Evolutionary conservation across 768 basidiomycete genomes (phyloP), one percentile per base, ranked within the genome.

Genomic region (Agaricus subrufescens): DNA sequence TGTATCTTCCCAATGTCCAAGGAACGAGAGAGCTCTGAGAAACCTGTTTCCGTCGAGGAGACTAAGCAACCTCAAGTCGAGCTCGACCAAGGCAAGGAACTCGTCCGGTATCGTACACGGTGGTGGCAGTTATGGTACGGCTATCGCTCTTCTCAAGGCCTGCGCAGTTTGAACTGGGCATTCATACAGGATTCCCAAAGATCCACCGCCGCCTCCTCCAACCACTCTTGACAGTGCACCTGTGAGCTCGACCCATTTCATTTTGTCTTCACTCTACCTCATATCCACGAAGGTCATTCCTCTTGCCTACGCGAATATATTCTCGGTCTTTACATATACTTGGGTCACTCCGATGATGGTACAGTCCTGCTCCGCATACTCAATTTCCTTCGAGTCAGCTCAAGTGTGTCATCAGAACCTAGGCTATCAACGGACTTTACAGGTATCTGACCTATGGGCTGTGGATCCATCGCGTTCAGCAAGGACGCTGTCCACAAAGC

Each of bases 371-470:
- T 52, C 4, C 27, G 14, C 29, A 15, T 23, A 42, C 40, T 6
- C 3, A 42, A 10, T 12, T 12, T 39, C 4, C 29, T 37, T 31
- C 31, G 34, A 47, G 40, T 27, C 47, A 47, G 23, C 43, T 50
- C 49, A 46, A 27, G 26, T 7, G 10, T 10, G 12, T 19, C 23
- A 30, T n/a, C 19, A 83, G 81, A 71, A 74, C 9, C 71, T 85
- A 40, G 87, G 88, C 0, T 89, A 85, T 63, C 85, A 87, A 63
- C 75, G 89, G 30, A 85, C 87, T 1, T 72, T 92, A 8, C 86
- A 87, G 63, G 85, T 85, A 0, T 81, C 85, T 1, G 90, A 92
- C 69, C 68, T 91, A 11, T 89, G 87, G 86, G 82, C 81, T 63
- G 71, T 91, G 58, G 80, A 82, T 54, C 65, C 73, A 3, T 62